Percentiles rank a stretch among this genome's conserved stretches.
Conservation (phyloP, 179 eudicot genomes). For the Monotropa hypopitys region DNA sequence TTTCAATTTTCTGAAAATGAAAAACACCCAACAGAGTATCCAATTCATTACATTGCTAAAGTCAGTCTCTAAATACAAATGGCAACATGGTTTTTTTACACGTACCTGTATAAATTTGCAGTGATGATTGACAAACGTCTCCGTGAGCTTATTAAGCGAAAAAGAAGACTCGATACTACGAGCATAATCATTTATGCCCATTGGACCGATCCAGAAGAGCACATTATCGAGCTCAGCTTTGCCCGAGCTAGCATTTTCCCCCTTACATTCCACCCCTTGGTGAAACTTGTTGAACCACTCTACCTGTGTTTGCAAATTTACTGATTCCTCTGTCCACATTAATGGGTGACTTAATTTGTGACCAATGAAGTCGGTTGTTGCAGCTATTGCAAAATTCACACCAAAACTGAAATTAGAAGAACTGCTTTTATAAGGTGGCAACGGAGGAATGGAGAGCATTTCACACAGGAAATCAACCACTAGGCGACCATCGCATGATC, state of each 20-base stretch:
- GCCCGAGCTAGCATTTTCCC: neutral
- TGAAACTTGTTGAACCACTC: conserved; percentile 15
- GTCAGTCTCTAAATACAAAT: too few species aligned
- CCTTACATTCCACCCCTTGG: conserved; percentile 1
- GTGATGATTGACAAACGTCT: neutral
- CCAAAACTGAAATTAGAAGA: conserved; percentile 9
- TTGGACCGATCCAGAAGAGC: conserved; percentile 22
- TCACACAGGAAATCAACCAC: conserved; percentile 21
- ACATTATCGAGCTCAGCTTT: conserved; percentile 12
- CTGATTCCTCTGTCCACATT: conserved; percentile 9
- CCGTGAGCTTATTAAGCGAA: conserved; percentile 3
- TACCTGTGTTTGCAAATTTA: conserved; percentile 13
- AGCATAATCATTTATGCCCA: conserved; percentile 17
- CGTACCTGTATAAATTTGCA: conserved; percentile 14
- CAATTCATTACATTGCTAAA: too few species aligned
- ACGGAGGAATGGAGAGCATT: conserved; percentile 13
- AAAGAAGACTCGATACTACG: neutral
- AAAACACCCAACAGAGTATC: too few species aligned
- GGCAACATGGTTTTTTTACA: neutral
- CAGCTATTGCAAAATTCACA: conserved; percentile 21
- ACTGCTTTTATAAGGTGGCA: conserved; percentile 12
- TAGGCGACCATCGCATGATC: conserved; percentile 10
- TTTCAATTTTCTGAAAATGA: too few species aligned
- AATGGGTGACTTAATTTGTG: neutral
- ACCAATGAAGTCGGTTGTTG: conserved; percentile 9